These are phyloP conservation scores for Irpex lacteus DNA, from an alignment of 1,284 basidiomycete species.

Conservation along the genomic window DNA sequence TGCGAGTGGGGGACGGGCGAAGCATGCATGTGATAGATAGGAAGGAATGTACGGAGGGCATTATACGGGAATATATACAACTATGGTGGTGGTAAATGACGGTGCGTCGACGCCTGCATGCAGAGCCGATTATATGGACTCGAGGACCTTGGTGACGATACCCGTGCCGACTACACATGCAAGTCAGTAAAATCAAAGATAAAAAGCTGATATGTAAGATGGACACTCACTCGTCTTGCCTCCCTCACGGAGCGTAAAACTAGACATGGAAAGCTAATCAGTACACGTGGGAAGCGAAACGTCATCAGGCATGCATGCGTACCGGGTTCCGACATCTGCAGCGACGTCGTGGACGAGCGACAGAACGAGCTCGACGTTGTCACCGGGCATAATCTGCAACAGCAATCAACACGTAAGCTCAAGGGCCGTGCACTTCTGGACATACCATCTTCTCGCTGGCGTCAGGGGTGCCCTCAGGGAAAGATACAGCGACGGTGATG, in stretches of 20 bases:
- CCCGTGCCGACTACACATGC: slow-evolving; percentile 77
- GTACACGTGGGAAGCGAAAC: not conserved
- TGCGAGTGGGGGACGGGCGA: slow-evolving; percentile 16
- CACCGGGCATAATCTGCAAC: slow-evolving; percentile 91
- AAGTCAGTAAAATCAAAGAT: not conserved
- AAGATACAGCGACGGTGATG: slow-evolving; percentile 83
- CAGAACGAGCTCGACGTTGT: slow-evolving; percentile 94
- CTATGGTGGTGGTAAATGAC: not conserved
- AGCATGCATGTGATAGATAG: slow-evolving; percentile 1
- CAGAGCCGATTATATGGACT: slow-evolving; percentile 28
- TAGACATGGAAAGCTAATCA: slow-evolving; percentile 21
- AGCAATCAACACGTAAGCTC: slow-evolving; percentile 9
- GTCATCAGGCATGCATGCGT: slow-evolving; percentile 21
- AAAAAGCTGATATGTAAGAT: too few relatives aligned
- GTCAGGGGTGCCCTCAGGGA: slow-evolving; percentile 80
- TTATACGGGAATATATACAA: slow-evolving; percentile 11
- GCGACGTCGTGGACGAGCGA: slow-evolving; percentile 88
- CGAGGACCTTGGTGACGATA: slow-evolving; percentile 82
- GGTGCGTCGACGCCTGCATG: slow-evolving; percentile 1
- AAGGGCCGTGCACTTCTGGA: not conserved
- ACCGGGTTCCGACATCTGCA: slow-evolving; percentile 88
- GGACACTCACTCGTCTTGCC: slow-evolving; percentile 82
- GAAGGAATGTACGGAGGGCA: slow-evolving; percentile 10
- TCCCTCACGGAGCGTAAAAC: slow-evolving; percentile 97
- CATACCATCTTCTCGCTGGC: slow-evolving; percentile 80